Percentiles rank a stretch among this genome's conserved stretches.
These are phyloP conservation scores for Hymenoscyphus linearis DNA, from an alignment of 2,329 filamentous ascomycete genomes.

Conservation along the genomic window DNA sequence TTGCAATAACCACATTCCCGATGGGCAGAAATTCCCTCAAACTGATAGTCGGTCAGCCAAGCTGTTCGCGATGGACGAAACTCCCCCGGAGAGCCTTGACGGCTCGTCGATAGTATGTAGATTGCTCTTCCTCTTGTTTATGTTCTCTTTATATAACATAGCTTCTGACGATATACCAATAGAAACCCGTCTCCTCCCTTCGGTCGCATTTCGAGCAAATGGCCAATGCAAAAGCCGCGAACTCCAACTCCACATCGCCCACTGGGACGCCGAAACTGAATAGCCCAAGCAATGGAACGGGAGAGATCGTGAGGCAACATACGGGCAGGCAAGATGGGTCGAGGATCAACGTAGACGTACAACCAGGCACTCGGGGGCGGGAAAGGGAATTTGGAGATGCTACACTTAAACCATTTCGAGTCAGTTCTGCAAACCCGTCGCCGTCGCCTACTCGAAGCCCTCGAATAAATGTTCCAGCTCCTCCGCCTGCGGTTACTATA, in stretches of 20 bases:
- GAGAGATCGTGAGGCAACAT: conserved; percentile 16
- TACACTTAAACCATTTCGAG: conserved; percentile 23
- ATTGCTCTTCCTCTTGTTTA: too few species aligned
- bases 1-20: conserved; percentile 13
- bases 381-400: conserved; percentile 19
- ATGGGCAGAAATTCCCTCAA: conserved; percentile 20
- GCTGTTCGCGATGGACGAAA: conserved; percentile 37
- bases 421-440: conserved; percentile 21
- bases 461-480: conserved; percentile 14
- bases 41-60: conserved; percentile 12
- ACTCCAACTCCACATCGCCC: conserved; percentile 24
- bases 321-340: conserved; percentile 18
- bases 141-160: not conserved
- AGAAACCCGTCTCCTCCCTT: conserved; percentile 80
- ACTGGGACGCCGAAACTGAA: conserved; percentile 27
- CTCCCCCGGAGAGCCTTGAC: conserved; percentile 58
- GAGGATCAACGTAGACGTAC: conserved; percentile 15
- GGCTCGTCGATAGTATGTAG: conserved; percentile 63
- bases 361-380: conserved; percentile 22
- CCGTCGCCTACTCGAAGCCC: conserved; percentile 24
- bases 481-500: conserved; percentile 56
- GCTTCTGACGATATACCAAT: conserved; percentile 10
- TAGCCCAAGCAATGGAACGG: conserved; percentile 2
- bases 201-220: conserved; percentile 79
- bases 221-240: conserved; percentile 43